Conservation (phyloP, 2,329 filamentous ascomycete species). For the Trichoderma oligosporum region DNA sequence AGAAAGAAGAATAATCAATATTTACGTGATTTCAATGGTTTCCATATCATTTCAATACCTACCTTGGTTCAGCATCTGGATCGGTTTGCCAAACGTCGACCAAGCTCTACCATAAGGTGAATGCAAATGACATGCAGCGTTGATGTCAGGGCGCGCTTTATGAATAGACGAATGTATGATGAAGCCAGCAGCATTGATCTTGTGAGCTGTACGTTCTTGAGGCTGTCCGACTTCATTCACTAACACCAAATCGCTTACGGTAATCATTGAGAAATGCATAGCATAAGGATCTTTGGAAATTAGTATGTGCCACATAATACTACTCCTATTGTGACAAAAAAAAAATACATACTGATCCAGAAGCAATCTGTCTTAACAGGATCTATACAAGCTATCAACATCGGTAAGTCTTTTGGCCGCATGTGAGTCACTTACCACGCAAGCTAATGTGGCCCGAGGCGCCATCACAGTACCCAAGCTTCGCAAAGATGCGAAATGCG, state of each 20-base stretch:
- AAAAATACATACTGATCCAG: constrained; percentile 52
- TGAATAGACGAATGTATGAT: constrained; percentile 64
- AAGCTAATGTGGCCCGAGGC: constrained; percentile 46
- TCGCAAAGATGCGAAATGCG: constrained; percentile 47
- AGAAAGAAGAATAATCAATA: background rate
- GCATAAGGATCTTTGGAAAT: constrained; percentile 31
- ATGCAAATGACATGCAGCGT: constrained; percentile 65
- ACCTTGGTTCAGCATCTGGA: constrained; percentile 64
- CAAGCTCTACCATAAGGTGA: constrained; percentile 61
- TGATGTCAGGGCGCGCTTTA: constrained; percentile 58
- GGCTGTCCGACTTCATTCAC: constrained; percentile 57
- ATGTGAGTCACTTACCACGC: constrained; percentile 23
- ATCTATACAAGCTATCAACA: constrained; percentile 22
- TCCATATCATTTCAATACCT: background rate
- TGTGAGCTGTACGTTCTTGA: constrained; percentile 56
- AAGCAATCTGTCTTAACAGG: constrained; percentile 35
- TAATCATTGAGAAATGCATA: constrained; percentile 61
- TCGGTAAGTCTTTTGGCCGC: no score
- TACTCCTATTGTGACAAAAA: no score
- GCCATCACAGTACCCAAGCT: constrained; percentile 44
- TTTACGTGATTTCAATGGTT: background rate
- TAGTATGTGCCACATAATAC: no score
- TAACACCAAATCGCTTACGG: constrained; percentile 63
- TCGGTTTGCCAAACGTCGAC: constrained; percentile 56
- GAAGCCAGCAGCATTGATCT: constrained; percentile 65